Conservation (phyloP, 2,329 filamentous ascomycete genomes). For the Cercospora zeae-maydis region DNA sequence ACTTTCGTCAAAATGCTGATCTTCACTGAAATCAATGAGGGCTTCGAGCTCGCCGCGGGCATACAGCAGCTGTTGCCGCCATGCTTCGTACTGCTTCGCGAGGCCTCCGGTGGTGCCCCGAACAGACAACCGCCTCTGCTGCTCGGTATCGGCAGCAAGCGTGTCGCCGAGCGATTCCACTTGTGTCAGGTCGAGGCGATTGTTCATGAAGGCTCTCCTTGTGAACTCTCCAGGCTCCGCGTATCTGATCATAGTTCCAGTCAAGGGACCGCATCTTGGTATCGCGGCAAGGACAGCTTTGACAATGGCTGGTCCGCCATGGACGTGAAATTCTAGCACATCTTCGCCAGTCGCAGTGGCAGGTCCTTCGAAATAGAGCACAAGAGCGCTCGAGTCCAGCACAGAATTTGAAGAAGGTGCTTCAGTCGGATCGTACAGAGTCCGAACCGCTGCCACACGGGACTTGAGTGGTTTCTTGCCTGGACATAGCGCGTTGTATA, state of each 20-base stretch:
- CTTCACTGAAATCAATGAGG: slow-evolving; percentile 93
- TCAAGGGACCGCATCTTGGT: slow-evolving; percentile 22
- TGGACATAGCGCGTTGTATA: slow-evolving; percentile 64
- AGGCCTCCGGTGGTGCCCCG: slow-evolving; percentile 65
- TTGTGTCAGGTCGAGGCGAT: slow-evolving; percentile 80
- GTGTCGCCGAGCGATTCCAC: slow-evolving; percentile 63
- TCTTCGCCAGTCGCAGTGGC: slow-evolving; percentile 89
- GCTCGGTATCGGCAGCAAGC: slow-evolving; percentile 71
- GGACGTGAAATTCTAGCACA: slow-evolving; percentile 88
- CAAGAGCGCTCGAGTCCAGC: slow-evolving; percentile 72
- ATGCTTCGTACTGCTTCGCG: slow-evolving; percentile 72
- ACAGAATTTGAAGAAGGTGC: slow-evolving; percentile 45
- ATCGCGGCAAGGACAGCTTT: slow-evolving; percentile 81
- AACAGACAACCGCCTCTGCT: slow-evolving; percentile 83
- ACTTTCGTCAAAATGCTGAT: slow-evolving; percentile 93
- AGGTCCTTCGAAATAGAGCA: slow-evolving; percentile 78
- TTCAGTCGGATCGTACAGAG: slow-evolving; percentile 59
- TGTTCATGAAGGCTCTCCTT: slow-evolving; percentile 81
- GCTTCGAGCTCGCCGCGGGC: slow-evolving; percentile 91
- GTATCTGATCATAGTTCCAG: slow-evolving; percentile 60
- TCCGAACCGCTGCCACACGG: slow-evolving; percentile 67
- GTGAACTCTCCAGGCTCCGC: slow-evolving; percentile 97
- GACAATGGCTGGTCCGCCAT: slow-evolving; percentile 84
- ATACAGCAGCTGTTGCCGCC: slow-evolving; percentile 72
- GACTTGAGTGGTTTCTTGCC: slow-evolving; percentile 52